phyloP scores from a whole-genome alignment of 1,284 basidiomycete species.

The Schizophyllum amplum region DNA sequence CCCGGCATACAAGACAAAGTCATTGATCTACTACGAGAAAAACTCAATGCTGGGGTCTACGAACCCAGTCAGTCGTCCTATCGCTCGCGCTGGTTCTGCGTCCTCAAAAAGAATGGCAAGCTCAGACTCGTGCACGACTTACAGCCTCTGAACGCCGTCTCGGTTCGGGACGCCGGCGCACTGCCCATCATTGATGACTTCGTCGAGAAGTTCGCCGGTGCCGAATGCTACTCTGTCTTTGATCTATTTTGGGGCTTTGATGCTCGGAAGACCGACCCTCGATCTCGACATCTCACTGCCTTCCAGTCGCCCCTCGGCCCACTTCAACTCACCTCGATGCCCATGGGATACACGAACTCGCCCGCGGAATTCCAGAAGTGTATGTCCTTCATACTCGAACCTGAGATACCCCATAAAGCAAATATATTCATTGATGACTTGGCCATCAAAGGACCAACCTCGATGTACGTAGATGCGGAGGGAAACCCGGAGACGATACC shows the following conservation, averaged over 20 bases:
- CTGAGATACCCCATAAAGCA: slow-evolving; percentile 22
- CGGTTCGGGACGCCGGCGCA: slow-evolving; percentile 21
- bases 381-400: slow-evolving; percentile 24
- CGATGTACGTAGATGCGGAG: slow-evolving; percentile 17
- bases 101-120: slow-evolving; percentile 26
- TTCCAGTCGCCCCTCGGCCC: slow-evolving; percentile 26
- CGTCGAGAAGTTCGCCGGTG: slow-evolving; percentile 20
- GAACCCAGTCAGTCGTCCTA: slow-evolving; percentile 25
- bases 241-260: slow-evolving; percentile 27
- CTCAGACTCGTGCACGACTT: slow-evolving; percentile 24
- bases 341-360: slow-evolving; percentile 27
- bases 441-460: slow-evolving; percentile 21
- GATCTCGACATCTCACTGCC: slow-evolving; percentile 19
- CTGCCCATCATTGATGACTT: slow-evolving; percentile 26
- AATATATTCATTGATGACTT: slow-evolving; percentile 26
- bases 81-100: slow-evolving; percentile 31
- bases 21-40: slow-evolving; percentile 21
- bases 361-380: slow-evolving; percentile 27
- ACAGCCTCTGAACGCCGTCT: slow-evolving; percentile 22
- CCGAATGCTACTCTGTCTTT: slow-evolving; percentile 19
- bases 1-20: slow-evolving; percentile 27
- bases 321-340: slow-evolving; percentile 22
- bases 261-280: slow-evolving; percentile 13
- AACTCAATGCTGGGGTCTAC: slow-evolving; percentile 20
- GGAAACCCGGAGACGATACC: slow-evolving; percentile 20